phyloP scores from a whole-genome alignment of 179 eudicot genomes.

The Spinacia oleracea region DNA sequence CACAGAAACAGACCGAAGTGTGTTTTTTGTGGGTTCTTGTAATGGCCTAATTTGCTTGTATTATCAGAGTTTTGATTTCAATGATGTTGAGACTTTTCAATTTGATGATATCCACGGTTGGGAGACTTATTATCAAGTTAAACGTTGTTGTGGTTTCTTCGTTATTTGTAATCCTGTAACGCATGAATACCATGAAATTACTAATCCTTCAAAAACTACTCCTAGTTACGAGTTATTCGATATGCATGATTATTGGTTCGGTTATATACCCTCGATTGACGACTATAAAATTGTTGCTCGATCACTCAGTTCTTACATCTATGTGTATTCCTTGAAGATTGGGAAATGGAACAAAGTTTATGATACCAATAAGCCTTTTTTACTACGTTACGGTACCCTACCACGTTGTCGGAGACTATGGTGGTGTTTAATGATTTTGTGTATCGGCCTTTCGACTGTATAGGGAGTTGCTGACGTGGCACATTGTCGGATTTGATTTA shows the following conservation, averaged over 20 bases:
- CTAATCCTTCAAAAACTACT: neutral
- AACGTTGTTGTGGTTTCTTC: neutral
- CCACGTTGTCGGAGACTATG: too few relatives aligned
- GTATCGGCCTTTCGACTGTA: neutral
- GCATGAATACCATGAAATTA: neutral
- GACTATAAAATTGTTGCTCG: slow-evolving; percentile 18
- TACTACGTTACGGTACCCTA: too few relatives aligned
- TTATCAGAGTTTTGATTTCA: too few relatives aligned
- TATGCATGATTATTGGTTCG: neutral
- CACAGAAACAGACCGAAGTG: neutral
- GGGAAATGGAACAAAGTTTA: neutral
- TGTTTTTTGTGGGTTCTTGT: neutral
- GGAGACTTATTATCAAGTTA: too few relatives aligned
- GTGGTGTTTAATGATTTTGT: neutral
- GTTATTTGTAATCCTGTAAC: neutral
- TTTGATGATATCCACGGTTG: too few relatives aligned
- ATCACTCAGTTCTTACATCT: neutral
- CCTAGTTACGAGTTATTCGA: neutral
- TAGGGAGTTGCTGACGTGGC: too few relatives aligned
- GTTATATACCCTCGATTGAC: neutral
- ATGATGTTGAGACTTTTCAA: too few relatives aligned
- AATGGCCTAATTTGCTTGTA: slow-evolving; percentile 4
- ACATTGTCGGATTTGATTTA: slow-evolving; percentile 8
- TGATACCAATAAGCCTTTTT: neutral
- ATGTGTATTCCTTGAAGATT: slow-evolving; percentile 13